Evolutionary conservation across 148 eudicot species (phyloP), one percentile per base, ranked within the genome.

Genomic region (Silene conica): DNA sequence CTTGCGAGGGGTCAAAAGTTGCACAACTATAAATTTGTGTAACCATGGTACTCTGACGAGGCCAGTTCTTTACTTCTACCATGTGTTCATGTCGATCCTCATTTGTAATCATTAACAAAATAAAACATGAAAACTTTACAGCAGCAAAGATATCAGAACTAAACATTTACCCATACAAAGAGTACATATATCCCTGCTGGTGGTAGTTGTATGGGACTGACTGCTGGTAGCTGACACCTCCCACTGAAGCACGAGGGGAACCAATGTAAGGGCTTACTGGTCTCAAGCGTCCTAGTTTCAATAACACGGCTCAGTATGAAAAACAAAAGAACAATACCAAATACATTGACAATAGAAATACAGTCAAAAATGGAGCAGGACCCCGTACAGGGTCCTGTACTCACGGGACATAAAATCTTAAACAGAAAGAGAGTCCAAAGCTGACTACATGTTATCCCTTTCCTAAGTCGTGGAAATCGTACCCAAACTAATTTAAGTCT

Each of bases 141-240:
- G 43, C 45, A 15, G 13, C 0, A 20, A 43, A 63, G 13, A 59
- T 20, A 25, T 18, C 9, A 59, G 48, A 61, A 15, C 54, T 6
- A 70, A 79, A 31, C 23, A 66, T 87, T 70, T 55, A 94, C 97
- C 96, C 97, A 57, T 88, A 91, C 67, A 87, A 84, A 76, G 95
- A 85, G 84, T 94, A 91, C 67, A 83, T 68, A 71, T 80, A 83
- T 77, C 96, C 95, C 76, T 89, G 98, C 74, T n/a, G n/a, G n/a
- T 90, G 98, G 77, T 86, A 89, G 77, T 83, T 83, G 80, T 88
- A 94, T 20, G 85, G 80, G 69, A 86, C 79, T 50, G 96, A 90
- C 79, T 94, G 98, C 81, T 91, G 97, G 76, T 87, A 91, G 78
- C 92, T 89, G 74, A 86, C 85, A 79, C 83, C 85, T 82, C 90